These are phyloP conservation scores for Scytalidium sp. DNA, from an alignment of 2,329 filamentous ascomycete species.

Conservation along the genomic window DNA sequence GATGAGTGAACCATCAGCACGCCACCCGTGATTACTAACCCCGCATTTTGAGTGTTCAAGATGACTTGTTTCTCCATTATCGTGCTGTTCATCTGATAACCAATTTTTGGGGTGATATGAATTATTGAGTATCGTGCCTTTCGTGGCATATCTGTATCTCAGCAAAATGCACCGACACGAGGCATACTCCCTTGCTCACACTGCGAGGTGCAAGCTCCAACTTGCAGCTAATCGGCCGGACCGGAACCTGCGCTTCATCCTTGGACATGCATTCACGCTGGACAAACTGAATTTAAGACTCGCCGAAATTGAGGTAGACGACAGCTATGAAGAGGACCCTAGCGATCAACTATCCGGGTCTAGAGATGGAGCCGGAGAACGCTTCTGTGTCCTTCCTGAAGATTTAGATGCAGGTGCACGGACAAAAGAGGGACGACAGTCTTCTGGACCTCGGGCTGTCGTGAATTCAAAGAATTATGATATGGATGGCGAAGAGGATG, in stretches of 20 bases:
- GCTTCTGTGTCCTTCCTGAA: constrained; percentile 3
- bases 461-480: not conserved
- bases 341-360: not conserved
- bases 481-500: constrained; percentile 12
- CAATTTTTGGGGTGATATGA: too few relatives aligned
- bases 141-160: too few relatives aligned
- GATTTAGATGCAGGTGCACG: constrained; percentile 4
- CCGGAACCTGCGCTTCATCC: constrained; percentile 18
- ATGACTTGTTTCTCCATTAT: too few relatives aligned
- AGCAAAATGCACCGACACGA: not conserved
- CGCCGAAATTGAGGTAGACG: constrained; percentile 16
- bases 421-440: not conserved
- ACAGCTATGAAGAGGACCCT: not conserved
- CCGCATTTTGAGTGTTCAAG: too few relatives aligned
- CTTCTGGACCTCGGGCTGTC: not conserved
- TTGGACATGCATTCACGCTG: constrained; percentile 20
- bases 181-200: not conserved
- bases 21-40: too few relatives aligned
- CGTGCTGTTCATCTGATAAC: too few relatives aligned
- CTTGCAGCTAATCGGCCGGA: constrained; percentile 17
- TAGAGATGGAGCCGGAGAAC: not conserved
- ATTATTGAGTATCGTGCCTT: not conserved
- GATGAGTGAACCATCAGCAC: too few relatives aligned
- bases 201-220: constrained; percentile 13
- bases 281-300: constrained; percentile 18